Evolutionary conservation across 2,329 filamentous ascomycete species (phyloP).

Genomic region (Pseudonectria buxi): DNA sequence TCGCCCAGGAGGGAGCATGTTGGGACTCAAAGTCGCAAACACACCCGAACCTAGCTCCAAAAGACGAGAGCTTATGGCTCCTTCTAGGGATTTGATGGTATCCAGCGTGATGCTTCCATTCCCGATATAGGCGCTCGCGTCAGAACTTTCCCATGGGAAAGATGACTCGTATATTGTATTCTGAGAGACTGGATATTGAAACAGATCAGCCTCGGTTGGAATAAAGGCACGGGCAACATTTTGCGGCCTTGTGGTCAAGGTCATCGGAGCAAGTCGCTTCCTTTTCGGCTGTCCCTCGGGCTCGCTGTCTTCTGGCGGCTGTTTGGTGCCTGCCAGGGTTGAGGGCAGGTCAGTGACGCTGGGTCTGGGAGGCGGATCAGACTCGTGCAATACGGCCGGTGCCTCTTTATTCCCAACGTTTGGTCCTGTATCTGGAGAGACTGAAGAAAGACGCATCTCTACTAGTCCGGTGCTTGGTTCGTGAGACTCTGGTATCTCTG

Average conservation of each 20-base stretch:
- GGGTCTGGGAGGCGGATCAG: too few species aligned
- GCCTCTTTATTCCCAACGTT: too few species aligned
- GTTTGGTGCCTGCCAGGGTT: background rate
- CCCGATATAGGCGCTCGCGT: slow-evolving; percentile 30
- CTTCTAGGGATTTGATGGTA: slow-evolving; percentile 16
- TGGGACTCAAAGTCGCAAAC: slow-evolving; percentile 22
- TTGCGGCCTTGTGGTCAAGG: slow-evolving; percentile 15
- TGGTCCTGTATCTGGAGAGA: too few species aligned
- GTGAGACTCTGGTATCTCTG: too few species aligned
- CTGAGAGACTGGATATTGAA: slow-evolving; percentile 1
- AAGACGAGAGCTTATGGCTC: slow-evolving; percentile 16
- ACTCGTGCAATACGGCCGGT: too few species aligned
- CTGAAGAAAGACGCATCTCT: too few species aligned
- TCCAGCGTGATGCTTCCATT: slow-evolving; percentile 20
- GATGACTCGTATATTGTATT: background rate
- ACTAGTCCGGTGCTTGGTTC: too few species aligned
- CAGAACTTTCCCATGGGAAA: slow-evolving; percentile 17
- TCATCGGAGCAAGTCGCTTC: slow-evolving; percentile 21
- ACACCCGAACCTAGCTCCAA: slow-evolving; percentile 10
- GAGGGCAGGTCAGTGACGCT: background rate
- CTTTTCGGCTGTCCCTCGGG: slow-evolving; percentile 16
- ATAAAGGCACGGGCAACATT: slow-evolving; percentile 13
- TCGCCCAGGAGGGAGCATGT: slow-evolving; percentile 34
- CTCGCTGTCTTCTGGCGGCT: background rate
- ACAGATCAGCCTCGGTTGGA: slow-evolving; percentile 18